Percentiles rank a stretch among this genome's conserved stretches.
Conservation (phyloP, 768 basidiomycete species). For the Royoungia palumana region DNA sequence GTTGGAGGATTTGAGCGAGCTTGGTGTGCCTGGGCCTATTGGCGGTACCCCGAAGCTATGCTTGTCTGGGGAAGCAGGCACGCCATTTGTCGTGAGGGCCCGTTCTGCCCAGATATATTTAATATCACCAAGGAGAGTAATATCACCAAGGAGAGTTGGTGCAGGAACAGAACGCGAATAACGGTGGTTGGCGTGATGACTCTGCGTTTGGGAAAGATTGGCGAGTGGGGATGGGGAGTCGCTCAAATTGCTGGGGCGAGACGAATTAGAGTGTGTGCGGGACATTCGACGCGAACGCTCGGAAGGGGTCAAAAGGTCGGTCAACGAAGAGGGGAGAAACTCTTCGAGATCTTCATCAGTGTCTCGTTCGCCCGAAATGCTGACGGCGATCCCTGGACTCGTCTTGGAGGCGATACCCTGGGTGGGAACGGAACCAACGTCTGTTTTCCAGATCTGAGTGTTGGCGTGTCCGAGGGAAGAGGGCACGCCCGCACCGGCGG, state of each 20-base stretch:
- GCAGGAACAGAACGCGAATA: slow-evolving; percentile 84
- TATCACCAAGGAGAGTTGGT: slow-evolving; percentile 68
- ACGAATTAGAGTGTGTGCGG: slow-evolving; percentile 55
- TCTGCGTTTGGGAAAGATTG: slow-evolving; percentile 14
- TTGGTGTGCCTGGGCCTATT: slow-evolving; percentile 44
- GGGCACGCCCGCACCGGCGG: slow-evolving; percentile 45
- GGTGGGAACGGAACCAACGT: slow-evolving; percentile 22
- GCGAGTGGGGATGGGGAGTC: slow-evolving; percentile 20
- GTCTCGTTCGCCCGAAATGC: slow-evolving; percentile 44
- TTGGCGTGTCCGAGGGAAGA: slow-evolving; percentile 53
- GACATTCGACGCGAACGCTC: slow-evolving; percentile 83
- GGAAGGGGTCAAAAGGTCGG: slow-evolving; percentile 84
- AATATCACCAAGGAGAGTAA: slow-evolving; percentile 71
- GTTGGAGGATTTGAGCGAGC: slow-evolving; percentile 48
- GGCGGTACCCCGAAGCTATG: slow-evolving; percentile 20
- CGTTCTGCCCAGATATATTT: slow-evolving; percentile 79
- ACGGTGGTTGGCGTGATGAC: slow-evolving; percentile 46
- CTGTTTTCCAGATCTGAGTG: slow-evolving; percentile 27
- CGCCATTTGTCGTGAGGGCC: slow-evolving; percentile 27
- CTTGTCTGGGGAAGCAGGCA: slow-evolving; percentile 39
- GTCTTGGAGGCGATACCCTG: slow-evolving; percentile 6
- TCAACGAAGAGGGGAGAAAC: slow-evolving; percentile 84
- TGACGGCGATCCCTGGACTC: slow-evolving; percentile 15
- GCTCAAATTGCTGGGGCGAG: slow-evolving; percentile 20
- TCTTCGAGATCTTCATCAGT: slow-evolving; percentile 79